Percentiles rank a stretch among this genome's conserved stretches.
phyloP scores from a whole-genome alignment of 2,329 filamentous ascomycete genomes.

The Cladophialophora immunda region DNA sequence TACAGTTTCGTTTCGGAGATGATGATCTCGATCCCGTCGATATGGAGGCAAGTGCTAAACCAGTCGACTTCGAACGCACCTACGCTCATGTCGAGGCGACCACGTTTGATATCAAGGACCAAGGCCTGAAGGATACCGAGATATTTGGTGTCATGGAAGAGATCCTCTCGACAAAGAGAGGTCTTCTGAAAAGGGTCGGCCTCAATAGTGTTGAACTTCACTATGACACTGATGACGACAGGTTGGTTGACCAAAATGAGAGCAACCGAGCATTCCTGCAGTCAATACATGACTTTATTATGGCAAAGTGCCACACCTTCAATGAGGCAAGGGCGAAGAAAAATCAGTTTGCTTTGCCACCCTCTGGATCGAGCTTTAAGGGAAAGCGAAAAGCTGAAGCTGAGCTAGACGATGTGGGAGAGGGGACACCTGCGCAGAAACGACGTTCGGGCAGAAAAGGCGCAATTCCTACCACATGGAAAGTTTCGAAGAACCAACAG shows the following conservation, averaged over 20 bases:
- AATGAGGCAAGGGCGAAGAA: conserved; percentile 53
- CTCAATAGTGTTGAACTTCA: conserved; percentile 69
- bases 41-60: conserved; percentile 94
- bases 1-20: conserved; percentile 97
- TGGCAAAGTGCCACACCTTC: conserved; percentile 69
- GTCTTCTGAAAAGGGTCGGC: conserved; percentile 69
- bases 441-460: conserved; percentile 35
- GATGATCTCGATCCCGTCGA: conserved; percentile 95
- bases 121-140: conserved; percentile 75
- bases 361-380: conserved; percentile 12
- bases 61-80: conserved; percentile 90
- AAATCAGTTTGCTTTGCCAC: conserved; percentile 32
- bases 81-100: conserved; percentile 80
- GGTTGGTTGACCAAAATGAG: conserved; percentile 75
- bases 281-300: conserved; percentile 77
- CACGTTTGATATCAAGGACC: conserved; percentile 81
- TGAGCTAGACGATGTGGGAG: conserved; percentile 51
- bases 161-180: conserved; percentile 73
- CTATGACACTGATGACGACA: conserved; percentile 60
- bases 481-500: conserved; percentile 37
- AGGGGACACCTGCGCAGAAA: conserved; percentile 39
- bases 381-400: conserved; percentile 39
- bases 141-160: conserved; percentile 73
- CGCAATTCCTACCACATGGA: conserved; percentile 16
- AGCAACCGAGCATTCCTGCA: conserved; percentile 83